Base-by-base conservation (phyloP, 495 filamentous ascomycete genomes). In the Staphylotrichum longicolle region DNA sequence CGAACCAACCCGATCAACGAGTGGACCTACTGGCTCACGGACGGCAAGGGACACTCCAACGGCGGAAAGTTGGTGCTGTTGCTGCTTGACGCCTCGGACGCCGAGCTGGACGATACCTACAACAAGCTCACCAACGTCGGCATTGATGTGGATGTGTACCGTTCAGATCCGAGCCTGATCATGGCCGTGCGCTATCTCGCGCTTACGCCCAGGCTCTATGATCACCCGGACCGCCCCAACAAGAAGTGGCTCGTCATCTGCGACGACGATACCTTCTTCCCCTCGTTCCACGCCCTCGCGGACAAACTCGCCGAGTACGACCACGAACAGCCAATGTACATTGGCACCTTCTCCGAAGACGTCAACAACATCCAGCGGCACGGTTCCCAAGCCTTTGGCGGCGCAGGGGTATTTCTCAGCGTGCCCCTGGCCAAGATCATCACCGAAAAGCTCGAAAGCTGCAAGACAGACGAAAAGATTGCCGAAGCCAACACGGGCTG, bases 181-280 rank as follows among this genome's bases (percentile, higher is more conserved):
- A 81, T 90, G 72, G 83, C 88, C 30, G 77, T 79, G 51, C 77
- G 78, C 45, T 80, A 80, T 51, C 70, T 81, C 65, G 84, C 77
- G 58, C 82, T 66, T 72, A 88, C 76, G 70, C 82, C 65, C 63
- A 85, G 64, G 58, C 77, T 74, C 76, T 81, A 80, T 65, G 74
- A 78, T 58, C 77, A 79, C 61, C 77, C 69, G 72, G 68, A 81
- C 65, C 63, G 84, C 68, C 14, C 67, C 72, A 61, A 80, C 77
- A 82, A 74, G 64, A 82, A 84, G 64, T 91, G 86, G 87, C 78
- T 89, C 30, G 82, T 83, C 57, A 81, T 88, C 48, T 85, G 86
- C 57, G 87, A 90, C 61, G 87, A 91, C 66, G 88, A 91, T 66
- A 91, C 88, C 20, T 90, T 88, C 70, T 87, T 89, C 73, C 80